These are phyloP conservation scores for Cryptococcus floricola DNA, from an alignment of 1,284 basidiomycete species.

Conservation along the genomic window DNA sequence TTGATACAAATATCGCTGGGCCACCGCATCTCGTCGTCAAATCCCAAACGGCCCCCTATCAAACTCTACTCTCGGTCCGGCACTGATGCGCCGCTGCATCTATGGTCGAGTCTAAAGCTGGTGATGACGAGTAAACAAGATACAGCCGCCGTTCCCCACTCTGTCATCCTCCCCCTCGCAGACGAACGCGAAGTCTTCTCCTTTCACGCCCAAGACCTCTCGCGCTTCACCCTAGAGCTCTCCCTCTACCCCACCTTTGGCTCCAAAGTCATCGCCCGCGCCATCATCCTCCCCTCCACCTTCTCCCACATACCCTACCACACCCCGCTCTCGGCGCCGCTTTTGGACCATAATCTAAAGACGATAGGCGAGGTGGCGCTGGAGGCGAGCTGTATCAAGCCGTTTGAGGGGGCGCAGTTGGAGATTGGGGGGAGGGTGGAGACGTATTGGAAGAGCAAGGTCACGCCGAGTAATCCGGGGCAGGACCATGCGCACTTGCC, in stretches of 20 bases:
- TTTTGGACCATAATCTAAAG: constrained; percentile 88
- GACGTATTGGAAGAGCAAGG: constrained; percentile 93
- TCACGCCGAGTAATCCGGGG: constrained; percentile 53
- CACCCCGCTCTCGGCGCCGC: constrained; percentile 65
- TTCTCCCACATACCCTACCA: constrained; percentile 60
- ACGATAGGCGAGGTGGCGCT: constrained; percentile 94
- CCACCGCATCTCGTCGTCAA: constrained; percentile 52
- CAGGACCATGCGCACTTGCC: constrained; percentile 51
- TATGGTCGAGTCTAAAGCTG: constrained; percentile 76
- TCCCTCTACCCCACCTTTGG: constrained; percentile 98
- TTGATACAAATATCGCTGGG: constrained; percentile 85
- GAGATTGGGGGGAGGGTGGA: constrained; percentile 92
- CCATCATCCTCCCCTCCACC: constrained; percentile 75
- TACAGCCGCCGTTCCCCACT: constrained; percentile 79
- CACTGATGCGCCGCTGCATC: constrained; percentile 41
- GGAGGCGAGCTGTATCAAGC: constrained; percentile 80
- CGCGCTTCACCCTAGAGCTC: constrained; percentile 79
- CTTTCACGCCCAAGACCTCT: constrained; percentile 78
- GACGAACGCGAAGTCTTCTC: constrained; percentile 78
- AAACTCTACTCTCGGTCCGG: constrained; percentile 55
- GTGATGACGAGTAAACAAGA: constrained; percentile 83
- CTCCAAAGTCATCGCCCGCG: constrained; percentile 94
- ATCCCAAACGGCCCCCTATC: constrained; percentile 40
- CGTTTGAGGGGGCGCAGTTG: constrained; percentile 90
- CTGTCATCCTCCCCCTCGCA: constrained; percentile 76